phyloP scores from a whole-genome alignment of 1,284 basidiomycete species.

The Grifola frondosa region DNA sequence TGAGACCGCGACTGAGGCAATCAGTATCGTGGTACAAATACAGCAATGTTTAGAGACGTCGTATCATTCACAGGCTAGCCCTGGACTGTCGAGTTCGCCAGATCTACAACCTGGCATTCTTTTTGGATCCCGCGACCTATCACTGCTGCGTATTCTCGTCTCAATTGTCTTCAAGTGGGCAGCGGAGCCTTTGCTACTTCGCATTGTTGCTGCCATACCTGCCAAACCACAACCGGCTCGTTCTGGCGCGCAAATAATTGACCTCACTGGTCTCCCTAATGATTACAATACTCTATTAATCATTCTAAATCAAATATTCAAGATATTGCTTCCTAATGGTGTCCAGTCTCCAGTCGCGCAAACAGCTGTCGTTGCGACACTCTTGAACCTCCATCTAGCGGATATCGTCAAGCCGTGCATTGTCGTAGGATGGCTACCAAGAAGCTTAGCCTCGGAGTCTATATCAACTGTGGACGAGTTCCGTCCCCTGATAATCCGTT shows the following conservation, averaged over 20 bases:
- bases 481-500: conserved; percentile 49
- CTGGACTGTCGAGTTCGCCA: conserved; percentile 1
- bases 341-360: conserved; percentile 44
- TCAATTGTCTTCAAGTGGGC: conserved; percentile 74
- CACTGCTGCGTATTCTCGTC: conserved; percentile 58
- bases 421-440: conserved; percentile 70
- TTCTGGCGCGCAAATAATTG: conserved; percentile 38
- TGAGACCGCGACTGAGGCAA: conserved; percentile 55
- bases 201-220: conserved; percentile 45
- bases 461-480: conserved; percentile 37
- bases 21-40: conserved; percentile 50
- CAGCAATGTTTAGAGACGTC: conserved; percentile 43
- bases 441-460: conserved; percentile 42
- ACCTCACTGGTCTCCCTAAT: conserved; percentile 41
- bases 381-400: conserved; percentile 56
- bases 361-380: conserved; percentile 58
- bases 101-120: conserved; percentile 1
- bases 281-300: conserved; percentile 44
- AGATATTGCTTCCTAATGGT: conserved; percentile 53
- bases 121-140: conserved; percentile 66
- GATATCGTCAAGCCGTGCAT: conserved; percentile 61
- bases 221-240: conserved; percentile 26
- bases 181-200: conserved; percentile 49
- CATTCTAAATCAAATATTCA: conserved; percentile 43
- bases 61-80: conserved; percentile 15